A percentile compares a stretch with the other conserved stretches of the same genome.
phyloP scores from a whole-genome alignment of 345 rosid genomes.

The Reutealis trisperma region DNA sequence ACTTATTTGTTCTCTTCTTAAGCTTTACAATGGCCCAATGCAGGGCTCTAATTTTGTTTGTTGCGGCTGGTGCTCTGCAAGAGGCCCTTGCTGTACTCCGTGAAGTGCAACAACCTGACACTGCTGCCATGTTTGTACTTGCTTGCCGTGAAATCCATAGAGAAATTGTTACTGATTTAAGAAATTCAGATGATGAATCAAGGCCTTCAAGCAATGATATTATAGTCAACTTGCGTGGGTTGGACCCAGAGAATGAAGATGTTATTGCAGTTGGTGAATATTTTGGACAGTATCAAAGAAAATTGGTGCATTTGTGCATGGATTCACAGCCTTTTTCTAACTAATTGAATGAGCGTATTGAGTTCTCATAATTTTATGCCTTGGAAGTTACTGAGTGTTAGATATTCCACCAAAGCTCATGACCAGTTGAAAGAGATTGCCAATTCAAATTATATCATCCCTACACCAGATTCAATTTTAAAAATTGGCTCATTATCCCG shows the following conservation, averaged over 20 bases:
- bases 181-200: conserved; percentile 47
- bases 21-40: conserved; percentile 19
- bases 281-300: conserved; percentile 86
- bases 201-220: conserved; percentile 33
- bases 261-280: conserved; percentile 77
- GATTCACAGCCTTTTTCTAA: conserved; percentile 74
- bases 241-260: conserved; percentile 72
- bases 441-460: neutral
- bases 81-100: conserved; percentile 87
- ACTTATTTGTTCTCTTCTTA: conserved; percentile 4
- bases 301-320: conserved; percentile 91
- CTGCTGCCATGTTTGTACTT: conserved; percentile 91
- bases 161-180: conserved; percentile 42
- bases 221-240: conserved; percentile 51
- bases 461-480: neutral
- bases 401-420: neutral
- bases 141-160: conserved; percentile 80
- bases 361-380: too few relatives aligned
- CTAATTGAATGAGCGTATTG: conserved; percentile 22
- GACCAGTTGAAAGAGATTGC: neutral
- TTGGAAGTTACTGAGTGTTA: neutral
- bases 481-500: neutral
- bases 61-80: conserved; percentile 87
- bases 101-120: conserved; percentile 81
- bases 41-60: conserved; percentile 88